Evolutionary conservation across 495 filamentous ascomycete genomes (phyloP), one percentile per base, ranked within the genome.

Genomic region (Annulohypoxylon moriforme): DNA sequence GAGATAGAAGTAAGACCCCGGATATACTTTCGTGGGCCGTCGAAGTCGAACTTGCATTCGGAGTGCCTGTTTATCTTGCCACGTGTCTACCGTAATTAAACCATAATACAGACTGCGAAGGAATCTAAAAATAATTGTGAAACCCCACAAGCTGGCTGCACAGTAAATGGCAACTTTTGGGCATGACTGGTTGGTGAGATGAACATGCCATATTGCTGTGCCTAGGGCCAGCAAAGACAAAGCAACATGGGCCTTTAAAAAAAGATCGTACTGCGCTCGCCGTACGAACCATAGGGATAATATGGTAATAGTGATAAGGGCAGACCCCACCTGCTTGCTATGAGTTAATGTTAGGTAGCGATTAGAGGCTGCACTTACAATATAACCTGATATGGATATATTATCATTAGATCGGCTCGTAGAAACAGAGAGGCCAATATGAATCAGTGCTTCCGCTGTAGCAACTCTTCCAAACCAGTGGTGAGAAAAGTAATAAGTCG

Each of bases 371-470:
- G 11, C 20, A 27, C 47, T 25, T 52, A 52, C 25, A 40, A 58
- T 58, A 58, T 58, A 52, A 29, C 9, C 13, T 58, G 25, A 58
- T 40, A 58, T 13, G 44, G 29, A 46, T 60, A 44, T 44, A 60
- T 60, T 29, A 44, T 47, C 9, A 16, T 52, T 27, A 46, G 7
- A 46, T 46, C 18, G 4, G 2, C 27, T 60, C 16, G 44, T 36
- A 46, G 31, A 27, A 60, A 44, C 27, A 46, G 27, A 3, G 27
- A 25, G 31, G 29, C 16, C 9, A 60, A 18, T 5, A 46, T 60
- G 31, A 44, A 44, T 60, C 46, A 60, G 31, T 46, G 25, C 10
- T 58, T 58, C 34, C 18, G 40, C 6, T 14, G 9, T 60, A 60
- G 16, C 14, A 29, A 52, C 27, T 52, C 20, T 52, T 27, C 14